Evolutionary conservation across 73 alveolate genomes (phyloP).

Genomic region (Durusdinium trenchii): DNA sequence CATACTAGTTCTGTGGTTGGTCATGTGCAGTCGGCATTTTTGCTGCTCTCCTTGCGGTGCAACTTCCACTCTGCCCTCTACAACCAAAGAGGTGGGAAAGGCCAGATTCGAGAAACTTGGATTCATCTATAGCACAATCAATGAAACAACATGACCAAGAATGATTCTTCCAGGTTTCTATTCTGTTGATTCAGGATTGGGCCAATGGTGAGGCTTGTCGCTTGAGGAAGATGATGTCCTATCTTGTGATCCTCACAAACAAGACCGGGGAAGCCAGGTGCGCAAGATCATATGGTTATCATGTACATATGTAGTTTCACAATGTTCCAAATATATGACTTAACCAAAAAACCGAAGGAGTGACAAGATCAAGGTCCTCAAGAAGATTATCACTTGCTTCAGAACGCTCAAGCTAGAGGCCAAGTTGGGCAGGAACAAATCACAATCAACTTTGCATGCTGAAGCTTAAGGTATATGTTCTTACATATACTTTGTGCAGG

Average conservation of each 20-base stretch:
- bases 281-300: not conserved
- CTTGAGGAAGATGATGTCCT: not conserved
- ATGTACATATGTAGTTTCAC: not conserved
- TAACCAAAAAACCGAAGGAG: not conserved
- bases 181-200: not conserved
- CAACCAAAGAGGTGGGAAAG: too few relatives aligned
- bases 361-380: not conserved
- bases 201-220: not conserved
- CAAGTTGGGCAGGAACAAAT: too few relatives aligned
- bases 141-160: too few relatives aligned
- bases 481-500: not conserved
- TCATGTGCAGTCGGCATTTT: too few relatives aligned
- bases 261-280: not conserved
- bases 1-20: too few relatives aligned
- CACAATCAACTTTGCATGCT: too few relatives aligned
- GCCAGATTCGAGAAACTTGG: too few relatives aligned
- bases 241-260: not conserved
- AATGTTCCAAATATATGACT: not conserved
- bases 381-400: not conserved
- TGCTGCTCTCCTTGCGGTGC: too few relatives aligned
- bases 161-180: too few relatives aligned
- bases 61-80: too few relatives aligned
- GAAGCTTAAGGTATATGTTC: not conserved
- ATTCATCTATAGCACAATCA: too few relatives aligned
- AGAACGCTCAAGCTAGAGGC: not conserved